Evolutionary conservation across 768 basidiomycete species (phyloP), one percentile per base, ranked within the genome.

Genomic region (Hygrophoropsis aurantiaca): DNA sequence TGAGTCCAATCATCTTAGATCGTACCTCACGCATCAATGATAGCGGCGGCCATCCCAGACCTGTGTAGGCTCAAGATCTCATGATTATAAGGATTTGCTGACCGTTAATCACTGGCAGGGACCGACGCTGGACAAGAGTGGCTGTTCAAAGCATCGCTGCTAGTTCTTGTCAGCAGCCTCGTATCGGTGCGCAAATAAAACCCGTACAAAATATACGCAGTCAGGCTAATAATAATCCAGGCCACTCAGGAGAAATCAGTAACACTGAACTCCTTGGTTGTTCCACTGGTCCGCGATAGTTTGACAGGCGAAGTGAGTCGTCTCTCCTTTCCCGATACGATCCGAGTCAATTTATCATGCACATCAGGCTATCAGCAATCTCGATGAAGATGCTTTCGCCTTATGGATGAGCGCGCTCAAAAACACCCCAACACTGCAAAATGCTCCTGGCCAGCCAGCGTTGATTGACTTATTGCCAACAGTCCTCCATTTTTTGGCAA

Each of bases 311-410:
- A 69, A 11, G 85, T 83, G 55, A 56, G 72, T 27, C 40, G 7
- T 35, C 5, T 43, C 24, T 18, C 21, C 18, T 11, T 13, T 8
- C 35, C 25, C 20, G 24, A 42, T 27, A 19, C n/a, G 18, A 20
- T 26, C 41, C 21, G 25, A n/a, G n/a, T n/a, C n/a, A n/a, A n/a
- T n/a, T 16, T 27, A 39, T 13, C 13, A 39, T n/a, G 26, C 33
- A 43, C 53, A 53, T 42, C 51, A 91, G 89, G 74, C 73, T 24
- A 73, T 76, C n/a, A 66, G 77, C 27, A 76, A 86, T 51, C 74
- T 95, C 19, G 91, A 94, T 54, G 81, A 82, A 50, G 92, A 94
- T 62, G 87, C 80, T 0, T 62, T 93, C 39, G 73, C 71, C 34
- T 77, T 95, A 10, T 94, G 92, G 93, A 71, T 76, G 19, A 71